Conservation (phyloP, 2,329 filamentous ascomycete genomes). For the Thielaviopsis euricoi region DNA sequence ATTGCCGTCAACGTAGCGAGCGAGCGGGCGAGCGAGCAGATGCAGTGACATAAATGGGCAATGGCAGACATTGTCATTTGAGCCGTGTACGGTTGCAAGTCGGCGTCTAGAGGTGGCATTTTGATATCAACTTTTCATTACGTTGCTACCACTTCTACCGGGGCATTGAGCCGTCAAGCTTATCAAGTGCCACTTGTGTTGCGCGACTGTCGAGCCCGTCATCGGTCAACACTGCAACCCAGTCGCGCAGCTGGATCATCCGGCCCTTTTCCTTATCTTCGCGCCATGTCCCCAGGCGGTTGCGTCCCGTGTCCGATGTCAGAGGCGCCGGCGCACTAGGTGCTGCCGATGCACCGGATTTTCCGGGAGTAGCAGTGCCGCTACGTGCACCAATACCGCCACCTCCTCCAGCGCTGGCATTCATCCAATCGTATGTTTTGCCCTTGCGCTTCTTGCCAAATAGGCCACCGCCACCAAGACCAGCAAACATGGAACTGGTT, state of each 20-base stretch:
- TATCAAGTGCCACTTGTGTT: conserved; percentile 40
- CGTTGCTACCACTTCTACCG: conserved; percentile 16
- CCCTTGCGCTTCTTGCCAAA: conserved; percentile 43
- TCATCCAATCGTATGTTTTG: conserved; percentile 67
- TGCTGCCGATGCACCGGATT: conserved; percentile 19
- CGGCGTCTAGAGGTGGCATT: neutral
- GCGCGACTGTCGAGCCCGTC: conserved; percentile 53
- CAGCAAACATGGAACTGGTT: conserved; percentile 57
- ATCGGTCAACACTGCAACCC: conserved; percentile 61
- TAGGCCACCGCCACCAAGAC: conserved; percentile 42
- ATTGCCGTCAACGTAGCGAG: neutral
- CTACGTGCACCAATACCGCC: conserved; percentile 18
- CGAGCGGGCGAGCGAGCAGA: no score
- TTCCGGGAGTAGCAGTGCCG: conserved; percentile 35
- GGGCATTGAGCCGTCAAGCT: conserved; percentile 32
- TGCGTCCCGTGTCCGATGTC: conserved; percentile 37
- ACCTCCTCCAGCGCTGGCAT: conserved; percentile 28
- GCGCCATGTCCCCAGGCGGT: conserved; percentile 55
- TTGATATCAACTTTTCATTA: neutral
- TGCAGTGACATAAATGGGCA: neutral
- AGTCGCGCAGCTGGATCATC: conserved; percentile 71
- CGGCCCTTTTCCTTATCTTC: conserved; percentile 63
- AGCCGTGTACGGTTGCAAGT: neutral
- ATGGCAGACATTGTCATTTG: neutral
- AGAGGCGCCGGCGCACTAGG: conserved; percentile 22